phyloP scores from a whole-genome alignment of 2,329 filamentous ascomycete species.

The Penicillium sp. region DNA sequence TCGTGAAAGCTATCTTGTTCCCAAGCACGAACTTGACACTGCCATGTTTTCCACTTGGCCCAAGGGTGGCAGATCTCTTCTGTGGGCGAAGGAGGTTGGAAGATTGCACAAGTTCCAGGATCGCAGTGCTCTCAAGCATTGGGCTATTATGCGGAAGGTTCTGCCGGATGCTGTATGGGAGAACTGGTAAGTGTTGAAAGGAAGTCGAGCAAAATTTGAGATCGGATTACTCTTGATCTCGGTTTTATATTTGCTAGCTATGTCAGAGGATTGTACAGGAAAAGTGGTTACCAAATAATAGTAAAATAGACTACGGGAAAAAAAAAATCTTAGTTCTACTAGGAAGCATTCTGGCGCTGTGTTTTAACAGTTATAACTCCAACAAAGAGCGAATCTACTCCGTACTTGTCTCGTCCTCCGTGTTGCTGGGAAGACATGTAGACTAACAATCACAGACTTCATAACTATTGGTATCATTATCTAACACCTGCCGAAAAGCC shows the following conservation, averaged over 20 bases:
- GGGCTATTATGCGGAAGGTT: slow-evolving; percentile 81
- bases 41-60: slow-evolving; percentile 31
- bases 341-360: background rate
- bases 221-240: background rate
- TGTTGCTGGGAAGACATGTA: background rate
- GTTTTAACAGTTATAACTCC: background rate
- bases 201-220: background rate
- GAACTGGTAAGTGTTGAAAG: slow-evolving; percentile 55
- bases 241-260: background rate
- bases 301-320: background rate
- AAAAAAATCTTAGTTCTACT: background rate
- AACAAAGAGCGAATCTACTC: background rate
- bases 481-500: slow-evolving; percentile 21
- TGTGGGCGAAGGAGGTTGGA: slow-evolving; percentile 48
- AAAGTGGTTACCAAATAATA: background rate
- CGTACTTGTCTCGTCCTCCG: background rate
- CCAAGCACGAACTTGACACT: slow-evolving; percentile 58
- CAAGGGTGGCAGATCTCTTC: slow-evolving; percentile 37
- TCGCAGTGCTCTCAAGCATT: slow-evolving; percentile 72
- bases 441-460: slow-evolving; percentile 12
- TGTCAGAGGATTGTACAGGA: background rate
- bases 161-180: slow-evolving; percentile 75
- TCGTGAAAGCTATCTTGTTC: slow-evolving; percentile 61
- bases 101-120: slow-evolving; percentile 64
- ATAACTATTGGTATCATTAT: slow-evolving; percentile 24